Evolutionary conservation across 805 yeast species (phyloP).

Genomic region (Yamadazyma takamatsuzukensis): DNA sequence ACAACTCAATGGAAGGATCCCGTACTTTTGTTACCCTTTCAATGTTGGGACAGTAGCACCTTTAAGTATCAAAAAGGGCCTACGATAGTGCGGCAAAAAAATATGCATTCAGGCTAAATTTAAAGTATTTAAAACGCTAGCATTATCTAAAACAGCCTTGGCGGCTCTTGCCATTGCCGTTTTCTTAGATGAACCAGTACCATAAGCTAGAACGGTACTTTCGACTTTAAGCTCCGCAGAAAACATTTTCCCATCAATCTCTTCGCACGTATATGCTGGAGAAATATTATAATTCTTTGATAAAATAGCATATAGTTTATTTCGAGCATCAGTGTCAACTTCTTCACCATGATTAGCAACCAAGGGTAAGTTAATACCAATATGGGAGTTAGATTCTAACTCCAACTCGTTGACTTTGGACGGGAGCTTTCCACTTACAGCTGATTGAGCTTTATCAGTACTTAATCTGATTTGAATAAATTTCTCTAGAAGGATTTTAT

Average conservation of each 20-base stretch:
- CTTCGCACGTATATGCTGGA: conserved; percentile 31
- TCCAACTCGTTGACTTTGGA: neutral
- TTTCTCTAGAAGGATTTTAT: conserved; percentile 58
- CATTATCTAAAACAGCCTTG: conserved; percentile 26
- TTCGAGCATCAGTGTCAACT: conserved; percentile 32
- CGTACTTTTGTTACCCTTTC: too few species aligned
- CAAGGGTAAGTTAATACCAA: conserved; percentile 22
- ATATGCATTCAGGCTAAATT: too few species aligned
- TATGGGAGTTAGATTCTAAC: conserved; percentile 1
- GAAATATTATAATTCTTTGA: conserved; percentile 30
- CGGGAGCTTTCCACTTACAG: conserved; percentile 9
- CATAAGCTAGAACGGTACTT: conserved; percentile 26
- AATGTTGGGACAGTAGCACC: too few species aligned
- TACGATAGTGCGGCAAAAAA: too few species aligned
- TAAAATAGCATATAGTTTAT: conserved; percentile 35
- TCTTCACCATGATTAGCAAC: conserved; percentile 18
- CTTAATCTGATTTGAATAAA: conserved; percentile 50
- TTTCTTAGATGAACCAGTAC: conserved; percentile 34
- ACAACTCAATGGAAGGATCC: too few species aligned
- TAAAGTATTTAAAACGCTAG: neutral
- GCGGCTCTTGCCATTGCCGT: conserved; percentile 41
- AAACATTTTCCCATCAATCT: conserved; percentile 19
- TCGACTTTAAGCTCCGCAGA: conserved; percentile 28
- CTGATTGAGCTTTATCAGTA: conserved; percentile 14
- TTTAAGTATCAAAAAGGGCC: too few species aligned